A percentile compares a stretch with the other conserved stretches of the same genome.
These are phyloP conservation scores for Cyberlindnera euphorbiiphila DNA, from an alignment of 805 yeast genomes.

Conservation along the genomic window DNA sequence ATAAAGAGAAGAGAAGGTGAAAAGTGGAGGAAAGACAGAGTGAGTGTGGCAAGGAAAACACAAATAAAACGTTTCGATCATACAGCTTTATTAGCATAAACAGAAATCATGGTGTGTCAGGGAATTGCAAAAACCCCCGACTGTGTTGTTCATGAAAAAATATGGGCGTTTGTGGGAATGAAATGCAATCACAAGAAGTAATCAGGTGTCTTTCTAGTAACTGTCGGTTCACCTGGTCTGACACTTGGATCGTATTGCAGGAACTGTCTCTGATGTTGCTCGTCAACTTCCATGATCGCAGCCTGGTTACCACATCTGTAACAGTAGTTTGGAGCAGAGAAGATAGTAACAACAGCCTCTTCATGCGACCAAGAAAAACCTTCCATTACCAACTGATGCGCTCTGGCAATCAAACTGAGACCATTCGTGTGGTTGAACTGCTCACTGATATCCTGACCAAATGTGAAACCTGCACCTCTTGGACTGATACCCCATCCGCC, in stretches of 20 bases:
- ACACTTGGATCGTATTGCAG: slow-evolving; percentile 95
- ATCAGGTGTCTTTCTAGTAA: slow-evolving; percentile 94
- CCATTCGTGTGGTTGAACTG: slow-evolving; percentile 92
- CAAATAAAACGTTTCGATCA: too few relatives aligned
- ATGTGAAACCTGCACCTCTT: slow-evolving; percentile 98
- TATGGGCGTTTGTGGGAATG: background rate
- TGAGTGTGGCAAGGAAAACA: too few relatives aligned
- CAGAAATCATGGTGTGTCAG: too few relatives aligned
- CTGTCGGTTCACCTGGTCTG: slow-evolving; percentile 97
- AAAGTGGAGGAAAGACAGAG: background rate
- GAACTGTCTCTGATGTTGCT: slow-evolving; percentile 84
- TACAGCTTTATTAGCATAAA: too few relatives aligned
- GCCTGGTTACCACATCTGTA: slow-evolving; percentile 98
- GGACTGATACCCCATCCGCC: slow-evolving; percentile 99
- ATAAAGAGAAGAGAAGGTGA: slow-evolving; percentile 2
- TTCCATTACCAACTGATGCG: slow-evolving; percentile 97
- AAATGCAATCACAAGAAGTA: slow-evolving; percentile 63
- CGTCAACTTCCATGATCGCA: slow-evolving; percentile 97
- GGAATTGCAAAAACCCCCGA: too few relatives aligned
- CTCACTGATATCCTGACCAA: slow-evolving; percentile 92
- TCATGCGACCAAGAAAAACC: slow-evolving; percentile 95
- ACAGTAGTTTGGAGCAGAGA: slow-evolving; percentile 94
- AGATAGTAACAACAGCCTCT: slow-evolving; percentile 89
- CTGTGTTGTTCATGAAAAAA: too few relatives aligned
- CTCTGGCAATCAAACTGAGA: slow-evolving; percentile 82